phyloP scores from a whole-genome alignment of 768 basidiomycete species.

The Tricholomella constricta region DNA sequence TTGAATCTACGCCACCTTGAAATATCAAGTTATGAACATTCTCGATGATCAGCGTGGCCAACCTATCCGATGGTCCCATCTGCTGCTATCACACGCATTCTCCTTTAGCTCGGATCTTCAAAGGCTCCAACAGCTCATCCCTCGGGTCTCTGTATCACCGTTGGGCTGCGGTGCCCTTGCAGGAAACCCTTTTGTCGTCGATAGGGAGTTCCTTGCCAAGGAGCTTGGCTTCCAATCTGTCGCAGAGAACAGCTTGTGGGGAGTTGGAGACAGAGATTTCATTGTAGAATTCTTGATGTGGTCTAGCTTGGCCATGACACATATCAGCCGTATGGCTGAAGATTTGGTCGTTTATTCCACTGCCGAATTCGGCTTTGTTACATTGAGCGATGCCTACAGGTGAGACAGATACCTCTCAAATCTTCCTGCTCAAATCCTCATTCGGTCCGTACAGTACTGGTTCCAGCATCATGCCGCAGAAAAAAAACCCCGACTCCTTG shows the following conservation, averaged over 20 bases:
- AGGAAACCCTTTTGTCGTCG: slow-evolving; percentile 93
- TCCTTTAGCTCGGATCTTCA: slow-evolving; percentile 91
- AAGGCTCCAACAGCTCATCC: slow-evolving; percentile 78
- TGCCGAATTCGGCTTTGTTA: slow-evolving; percentile 95
- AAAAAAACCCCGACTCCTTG: slow-evolving; percentile 97
- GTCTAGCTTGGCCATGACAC: slow-evolving; percentile 89
- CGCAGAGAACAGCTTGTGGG: slow-evolving; percentile 96
- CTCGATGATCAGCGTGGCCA: slow-evolving; percentile 74
- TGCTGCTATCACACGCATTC: slow-evolving; percentile 92
- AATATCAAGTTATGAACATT: not conserved
- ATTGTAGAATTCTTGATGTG: slow-evolving; percentile 98
- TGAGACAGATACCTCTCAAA: slow-evolving; percentile 29
- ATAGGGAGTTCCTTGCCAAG: slow-evolving; percentile 87
- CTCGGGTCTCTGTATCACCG: slow-evolving; percentile 91
- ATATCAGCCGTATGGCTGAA: slow-evolving; percentile 93
- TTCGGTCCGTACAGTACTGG: slow-evolving; percentile 67
- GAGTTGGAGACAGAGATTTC: slow-evolving; percentile 96
- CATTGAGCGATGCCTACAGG: slow-evolving; percentile 98
- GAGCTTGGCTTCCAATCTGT: slow-evolving; percentile 89
- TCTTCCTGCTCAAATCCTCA: not conserved
- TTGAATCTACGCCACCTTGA: not conserved
- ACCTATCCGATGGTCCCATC: slow-evolving; percentile 98
- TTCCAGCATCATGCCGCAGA: slow-evolving; percentile 99
- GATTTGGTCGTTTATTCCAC: slow-evolving; percentile 97
- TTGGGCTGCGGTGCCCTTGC: slow-evolving; percentile 94